phyloP scores from a whole-genome alignment of 768 basidiomycete species.

The Boletellus ananas region DNA sequence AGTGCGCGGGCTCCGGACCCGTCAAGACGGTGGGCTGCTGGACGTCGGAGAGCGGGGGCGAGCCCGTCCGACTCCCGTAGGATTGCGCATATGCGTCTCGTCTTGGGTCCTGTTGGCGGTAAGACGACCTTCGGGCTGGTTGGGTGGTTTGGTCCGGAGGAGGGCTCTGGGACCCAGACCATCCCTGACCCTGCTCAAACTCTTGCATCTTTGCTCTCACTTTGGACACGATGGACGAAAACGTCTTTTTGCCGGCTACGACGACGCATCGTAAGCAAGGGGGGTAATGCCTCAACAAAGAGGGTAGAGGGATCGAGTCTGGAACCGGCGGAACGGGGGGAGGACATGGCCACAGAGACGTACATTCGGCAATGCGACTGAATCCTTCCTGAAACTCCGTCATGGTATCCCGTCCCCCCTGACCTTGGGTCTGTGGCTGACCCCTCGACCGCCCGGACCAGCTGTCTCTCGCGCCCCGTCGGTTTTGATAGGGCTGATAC shows the following conservation, averaged over 20 bases:
- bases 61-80: background rate
- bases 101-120: background rate
- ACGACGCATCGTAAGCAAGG: background rate
- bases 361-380: conserved; percentile 74
- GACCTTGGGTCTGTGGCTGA: conserved; percentile 10
- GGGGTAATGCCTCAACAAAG: background rate
- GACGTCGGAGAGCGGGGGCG: conserved; percentile 13
- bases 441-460: background rate
- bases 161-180: conserved; percentile 12
- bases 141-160: background rate
- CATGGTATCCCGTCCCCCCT: conserved; percentile 47
- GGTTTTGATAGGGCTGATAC: conserved; percentile 26
- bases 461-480: conserved; percentile 3
- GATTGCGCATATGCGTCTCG: conserved; percentile 8
- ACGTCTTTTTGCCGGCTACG: conserved; percentile 73
- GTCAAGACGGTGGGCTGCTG: background rate
- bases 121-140: background rate
- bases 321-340: no score
- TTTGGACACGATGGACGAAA: conserved; percentile 66
- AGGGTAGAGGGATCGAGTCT: no score
- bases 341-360: conserved; percentile 21
- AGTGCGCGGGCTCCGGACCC: background rate
- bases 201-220: conserved; percentile 85
- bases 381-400: conserved; percentile 72
- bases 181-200: conserved; percentile 49